Conservation (phyloP, 257 asterid genomes). For the Gynochthodes officinalis region DNA sequence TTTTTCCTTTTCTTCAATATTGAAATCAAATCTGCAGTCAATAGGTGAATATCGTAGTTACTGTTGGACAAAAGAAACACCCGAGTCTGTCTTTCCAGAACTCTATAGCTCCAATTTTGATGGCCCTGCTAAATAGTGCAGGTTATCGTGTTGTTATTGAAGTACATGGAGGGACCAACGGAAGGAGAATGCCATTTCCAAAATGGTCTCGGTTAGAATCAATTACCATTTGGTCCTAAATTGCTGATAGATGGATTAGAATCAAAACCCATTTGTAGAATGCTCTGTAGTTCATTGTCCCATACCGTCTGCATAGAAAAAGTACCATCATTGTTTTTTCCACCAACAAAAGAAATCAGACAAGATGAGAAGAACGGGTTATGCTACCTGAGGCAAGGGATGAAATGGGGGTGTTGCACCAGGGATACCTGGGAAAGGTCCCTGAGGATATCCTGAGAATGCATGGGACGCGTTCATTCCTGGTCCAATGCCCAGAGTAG, state of each 20-base stretch:
- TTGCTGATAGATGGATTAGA: conserved; percentile 45
- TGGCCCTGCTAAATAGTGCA: conserved; percentile 36
- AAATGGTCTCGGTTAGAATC: background rate
- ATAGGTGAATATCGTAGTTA: conserved; percentile 19
- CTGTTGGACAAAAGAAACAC: conserved; percentile 25
- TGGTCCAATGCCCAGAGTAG: conserved; percentile 41
- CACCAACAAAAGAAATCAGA: background rate
- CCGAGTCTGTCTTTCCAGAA: conserved; percentile 4
- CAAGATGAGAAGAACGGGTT: background rate
- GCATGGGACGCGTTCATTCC: conserved; percentile 51
- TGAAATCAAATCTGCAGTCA: conserved; percentile 34
- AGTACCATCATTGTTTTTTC: background rate
- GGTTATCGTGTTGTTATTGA: background rate
- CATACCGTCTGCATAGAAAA: conserved; percentile 49
- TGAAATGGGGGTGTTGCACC: conserved; percentile 42
- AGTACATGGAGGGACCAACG: no score
- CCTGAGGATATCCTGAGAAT: conserved; percentile 52
- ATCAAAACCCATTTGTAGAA: conserved; percentile 70
- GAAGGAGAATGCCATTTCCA: background rate
- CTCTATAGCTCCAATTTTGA: conserved; percentile 51
- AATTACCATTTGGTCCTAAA: conserved; percentile 61
- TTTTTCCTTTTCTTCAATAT: conserved; percentile 22
- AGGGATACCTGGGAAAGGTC: conserved; percentile 39
- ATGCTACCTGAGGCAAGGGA: conserved; percentile 61
- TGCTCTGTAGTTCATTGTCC: conserved; percentile 60